phyloP scores from a whole-genome alignment of 768 basidiomycete genomes.

The Tylopilus rubrobrunneus region DNA sequence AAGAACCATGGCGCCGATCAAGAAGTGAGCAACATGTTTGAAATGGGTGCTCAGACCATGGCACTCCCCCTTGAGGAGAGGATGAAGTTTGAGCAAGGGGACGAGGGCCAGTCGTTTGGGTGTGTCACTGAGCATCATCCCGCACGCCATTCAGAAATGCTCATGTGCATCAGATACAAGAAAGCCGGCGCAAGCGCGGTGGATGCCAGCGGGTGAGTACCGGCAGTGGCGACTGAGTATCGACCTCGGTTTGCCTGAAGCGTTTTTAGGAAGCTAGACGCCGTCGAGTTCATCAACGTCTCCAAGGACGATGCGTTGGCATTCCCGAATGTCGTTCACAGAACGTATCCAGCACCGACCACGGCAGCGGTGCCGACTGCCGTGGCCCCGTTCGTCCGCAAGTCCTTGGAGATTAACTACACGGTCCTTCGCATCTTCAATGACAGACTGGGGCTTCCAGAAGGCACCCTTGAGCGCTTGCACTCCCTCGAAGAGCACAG shows the following conservation, averaged over 20 bases:
- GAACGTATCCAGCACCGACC: slow-evolving; percentile 55
- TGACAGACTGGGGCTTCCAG: slow-evolving; percentile 49
- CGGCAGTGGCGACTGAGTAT: background rate
- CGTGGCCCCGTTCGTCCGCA: slow-evolving; percentile 53
- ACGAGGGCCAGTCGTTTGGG: slow-evolving; percentile 40
- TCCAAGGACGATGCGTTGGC: slow-evolving; percentile 66
- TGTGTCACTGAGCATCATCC: background rate
- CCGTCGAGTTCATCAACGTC: slow-evolving; percentile 61
- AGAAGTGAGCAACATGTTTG: slow-evolving; percentile 38
- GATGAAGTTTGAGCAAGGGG: slow-evolving; percentile 41
- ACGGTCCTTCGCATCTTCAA: slow-evolving; percentile 55
- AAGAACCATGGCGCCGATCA: slow-evolving; percentile 41
- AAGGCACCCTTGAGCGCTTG: slow-evolving; percentile 40
- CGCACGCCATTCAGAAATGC: too few species aligned
- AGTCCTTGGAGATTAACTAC: slow-evolving; percentile 53
- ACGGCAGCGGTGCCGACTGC: slow-evolving; percentile 46
- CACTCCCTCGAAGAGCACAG: slow-evolving; percentile 47
- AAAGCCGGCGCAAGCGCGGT: slow-evolving; percentile 59
- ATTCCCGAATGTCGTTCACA: slow-evolving; percentile 49
- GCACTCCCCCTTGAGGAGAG: slow-evolving; percentile 40
- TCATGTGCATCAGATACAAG: slow-evolving; percentile 43
- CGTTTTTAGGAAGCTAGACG: slow-evolving; percentile 36
- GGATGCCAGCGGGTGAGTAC: slow-evolving; percentile 48
- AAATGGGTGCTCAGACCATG: slow-evolving; percentile 40
- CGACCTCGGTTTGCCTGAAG: background rate